A percentile compares a stretch with the other conserved stretches of the same genome.
Evolutionary conservation across 306 rosid species (phyloP).

Genomic region (Dryas drummondii): DNA sequence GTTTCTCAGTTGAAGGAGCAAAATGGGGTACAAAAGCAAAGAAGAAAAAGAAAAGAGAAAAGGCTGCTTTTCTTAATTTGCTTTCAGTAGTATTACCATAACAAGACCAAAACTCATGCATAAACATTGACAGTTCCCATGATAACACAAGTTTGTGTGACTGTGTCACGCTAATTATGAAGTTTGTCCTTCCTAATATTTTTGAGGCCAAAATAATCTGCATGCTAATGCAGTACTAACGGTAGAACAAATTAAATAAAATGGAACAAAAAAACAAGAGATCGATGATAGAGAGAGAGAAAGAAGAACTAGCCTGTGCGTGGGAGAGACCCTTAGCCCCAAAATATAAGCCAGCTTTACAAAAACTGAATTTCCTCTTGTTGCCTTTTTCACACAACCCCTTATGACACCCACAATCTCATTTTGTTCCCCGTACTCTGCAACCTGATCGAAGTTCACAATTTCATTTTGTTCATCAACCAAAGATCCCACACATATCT

Average conservation of each 20-base stretch:
- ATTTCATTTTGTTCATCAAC: not conserved
- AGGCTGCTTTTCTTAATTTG: not conserved
- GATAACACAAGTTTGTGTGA: not conserved
- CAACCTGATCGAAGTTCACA: slow-evolving; percentile 50
- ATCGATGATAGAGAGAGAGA: slow-evolving; percentile 17
- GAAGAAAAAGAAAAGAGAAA: not conserved
- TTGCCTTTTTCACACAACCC: slow-evolving; percentile 82
- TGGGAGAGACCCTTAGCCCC: slow-evolving; percentile 86
- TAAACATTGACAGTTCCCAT: not conserved
- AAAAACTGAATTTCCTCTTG: slow-evolving; percentile 53
- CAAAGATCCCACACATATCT: too few relatives aligned
- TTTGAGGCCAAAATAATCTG: not conserved
- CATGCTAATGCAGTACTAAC: not conserved
- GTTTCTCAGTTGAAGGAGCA: too few relatives aligned
- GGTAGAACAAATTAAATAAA: not conserved
- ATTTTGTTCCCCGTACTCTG: slow-evolving; percentile 70
- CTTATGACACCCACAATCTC: slow-evolving; percentile 78
- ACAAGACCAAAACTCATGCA: not conserved
- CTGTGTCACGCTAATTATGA: too few relatives aligned
- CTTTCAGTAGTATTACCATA: not conserved
- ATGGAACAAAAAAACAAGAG: not conserved
- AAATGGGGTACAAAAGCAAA: too few relatives aligned
- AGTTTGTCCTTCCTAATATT: not conserved
- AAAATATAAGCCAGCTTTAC: slow-evolving; percentile 75
- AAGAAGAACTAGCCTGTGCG: slow-evolving; percentile 54